Percentiles rank a stretch among this genome's conserved stretches.
Evolutionary conservation across 345 rosid species (phyloP).

Genomic region (Hibiscus tridactylites): DNA sequence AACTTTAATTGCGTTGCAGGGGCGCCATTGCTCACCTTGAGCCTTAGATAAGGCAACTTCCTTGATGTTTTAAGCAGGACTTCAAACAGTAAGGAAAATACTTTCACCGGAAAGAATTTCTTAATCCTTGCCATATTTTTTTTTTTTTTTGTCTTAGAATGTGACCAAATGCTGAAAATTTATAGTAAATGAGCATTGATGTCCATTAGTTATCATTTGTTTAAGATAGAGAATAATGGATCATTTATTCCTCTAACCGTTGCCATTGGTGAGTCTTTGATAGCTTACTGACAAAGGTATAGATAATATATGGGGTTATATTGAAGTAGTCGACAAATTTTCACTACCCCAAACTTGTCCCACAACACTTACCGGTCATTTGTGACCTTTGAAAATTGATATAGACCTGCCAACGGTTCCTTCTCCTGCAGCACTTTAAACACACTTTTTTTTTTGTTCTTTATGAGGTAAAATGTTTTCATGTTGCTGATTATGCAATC

Average conservation of each 20-base stretch:
- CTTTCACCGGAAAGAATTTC: slow-evolving; percentile 4
- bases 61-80: slow-evolving; percentile 1
- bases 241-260: not conserved
- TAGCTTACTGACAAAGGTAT: not conserved
- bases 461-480: not conserved
- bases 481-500: not conserved
- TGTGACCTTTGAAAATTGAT: not conserved
- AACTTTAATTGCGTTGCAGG: slow-evolving; percentile 2
- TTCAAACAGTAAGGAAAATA: not conserved
- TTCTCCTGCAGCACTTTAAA: not conserved
- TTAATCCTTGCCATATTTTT: not conserved
- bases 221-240: not conserved
- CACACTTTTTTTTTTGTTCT: not conserved
- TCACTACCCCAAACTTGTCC: not conserved
- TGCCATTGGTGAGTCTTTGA: not conserved
- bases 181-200: not conserved
- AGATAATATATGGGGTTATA: not conserved
- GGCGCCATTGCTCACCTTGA: not conserved
- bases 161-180: not conserved
- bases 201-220: not conserved
- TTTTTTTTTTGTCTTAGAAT: not conserved
- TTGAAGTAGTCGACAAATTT: not conserved
- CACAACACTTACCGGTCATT: not conserved
- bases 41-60: not conserved
- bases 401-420: not conserved